Conservation (phyloP, 257 asterid genomes). For the Rhazya stricta region DNA sequence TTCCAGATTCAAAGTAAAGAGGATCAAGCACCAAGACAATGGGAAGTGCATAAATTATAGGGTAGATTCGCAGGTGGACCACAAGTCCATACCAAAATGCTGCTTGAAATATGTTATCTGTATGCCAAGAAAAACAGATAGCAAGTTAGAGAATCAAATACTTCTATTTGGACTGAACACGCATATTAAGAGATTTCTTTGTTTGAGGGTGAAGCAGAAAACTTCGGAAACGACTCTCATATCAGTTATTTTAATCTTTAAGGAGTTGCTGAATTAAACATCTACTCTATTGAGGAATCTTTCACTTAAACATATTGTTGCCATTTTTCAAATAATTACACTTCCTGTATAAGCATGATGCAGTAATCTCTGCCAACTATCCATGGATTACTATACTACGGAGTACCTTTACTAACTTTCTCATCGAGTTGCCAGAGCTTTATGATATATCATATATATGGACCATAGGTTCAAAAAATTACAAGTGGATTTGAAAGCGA, state of each 20-base stretch:
- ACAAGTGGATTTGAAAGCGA: not conserved
- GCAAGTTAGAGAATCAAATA: not conserved
- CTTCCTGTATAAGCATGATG: not conserved
- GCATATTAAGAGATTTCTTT: not conserved
- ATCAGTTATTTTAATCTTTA: not conserved
- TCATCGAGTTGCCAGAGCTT: too few relatives aligned
- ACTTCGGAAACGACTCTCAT: not conserved
- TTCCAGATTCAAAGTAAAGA: conserved; percentile 38
- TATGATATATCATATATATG: not conserved
- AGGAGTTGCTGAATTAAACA: not conserved
- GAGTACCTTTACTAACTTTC: too few relatives aligned
- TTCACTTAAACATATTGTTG: too few relatives aligned
- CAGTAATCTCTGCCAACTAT: not conserved
- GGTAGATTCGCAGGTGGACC: conserved; percentile 89
- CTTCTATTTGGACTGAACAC: not conserved
- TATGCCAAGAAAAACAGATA: conserved; percentile 17
- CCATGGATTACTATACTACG: not conserved
- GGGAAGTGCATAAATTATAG: conserved; percentile 86
- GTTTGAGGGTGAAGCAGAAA: not conserved
- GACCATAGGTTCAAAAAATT: too few relatives aligned
- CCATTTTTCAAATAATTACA: not conserved
- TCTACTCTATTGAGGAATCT: not conserved
- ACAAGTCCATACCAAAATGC: conserved; percentile 93
- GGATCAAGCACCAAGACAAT: conserved; percentile 72
- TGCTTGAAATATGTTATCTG: conserved; percentile 74